Percentiles rank a stretch among this genome's conserved stretches.
These are phyloP conservation scores for Coelastrella sp. DNA, from an alignment of 139 green algal species.

Conservation along the genomic window DNA sequence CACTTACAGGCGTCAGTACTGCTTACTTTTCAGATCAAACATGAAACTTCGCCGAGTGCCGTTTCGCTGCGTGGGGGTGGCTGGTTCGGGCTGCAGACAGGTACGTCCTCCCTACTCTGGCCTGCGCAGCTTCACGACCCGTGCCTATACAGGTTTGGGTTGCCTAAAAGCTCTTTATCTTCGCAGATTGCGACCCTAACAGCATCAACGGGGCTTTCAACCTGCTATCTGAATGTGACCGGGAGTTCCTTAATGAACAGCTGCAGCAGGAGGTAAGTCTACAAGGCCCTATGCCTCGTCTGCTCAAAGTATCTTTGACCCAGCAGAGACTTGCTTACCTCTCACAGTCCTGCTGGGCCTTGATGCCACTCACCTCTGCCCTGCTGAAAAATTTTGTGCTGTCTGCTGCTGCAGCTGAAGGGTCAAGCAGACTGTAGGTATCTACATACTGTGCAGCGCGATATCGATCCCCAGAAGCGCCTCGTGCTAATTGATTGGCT, in stretches of 20 bases:
- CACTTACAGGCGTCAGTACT: neutral
- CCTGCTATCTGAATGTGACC: constrained; percentile 7
- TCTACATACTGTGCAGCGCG: constrained; percentile 74
- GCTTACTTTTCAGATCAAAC: neutral
- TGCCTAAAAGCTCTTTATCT: neutral
- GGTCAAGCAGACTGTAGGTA: constrained; percentile 62
- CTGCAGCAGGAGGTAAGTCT: constrained; percentile 6
- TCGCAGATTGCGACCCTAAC: neutral
- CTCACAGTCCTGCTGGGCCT: neutral
- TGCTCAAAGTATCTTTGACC: neutral
- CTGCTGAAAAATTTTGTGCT: neutral
- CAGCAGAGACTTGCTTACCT: neutral
- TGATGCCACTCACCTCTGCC: neutral
- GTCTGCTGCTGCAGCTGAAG: constrained; percentile 52
- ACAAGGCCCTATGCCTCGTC: neutral
- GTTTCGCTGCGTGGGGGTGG: no score
- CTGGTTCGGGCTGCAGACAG: no score
- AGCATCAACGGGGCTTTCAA: neutral
- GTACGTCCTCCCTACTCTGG: no score
- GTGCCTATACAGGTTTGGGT: neutral
- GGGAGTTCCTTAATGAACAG: constrained; percentile 9
- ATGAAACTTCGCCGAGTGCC: no score
- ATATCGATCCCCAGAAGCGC: constrained; percentile 88
- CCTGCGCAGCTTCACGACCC: no score
- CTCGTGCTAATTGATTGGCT: constrained; percentile 93